Evolutionary conservation across 106 monocot genomes (phyloP), one percentile per base, ranked within the genome.

Genomic region (Allium sativum): DNA sequence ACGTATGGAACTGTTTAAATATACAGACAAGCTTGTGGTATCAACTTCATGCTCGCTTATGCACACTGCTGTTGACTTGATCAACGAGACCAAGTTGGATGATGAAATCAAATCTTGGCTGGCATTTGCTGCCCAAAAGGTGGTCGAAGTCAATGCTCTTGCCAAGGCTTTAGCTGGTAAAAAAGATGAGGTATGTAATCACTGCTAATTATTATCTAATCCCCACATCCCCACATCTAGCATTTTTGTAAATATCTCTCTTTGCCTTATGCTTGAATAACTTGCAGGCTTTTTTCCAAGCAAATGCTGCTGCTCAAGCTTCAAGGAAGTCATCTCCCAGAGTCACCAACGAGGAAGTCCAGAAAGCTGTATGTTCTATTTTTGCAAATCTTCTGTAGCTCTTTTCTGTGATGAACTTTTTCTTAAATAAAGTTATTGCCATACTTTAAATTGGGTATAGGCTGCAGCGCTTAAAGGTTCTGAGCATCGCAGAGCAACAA

Each of bases 291-390:
- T 51, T 65, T 17, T 65, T 65, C 64, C 40, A 48, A 44, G 64
- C 64, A 65, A 65, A 65, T 65, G 64, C 64, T 65, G 64, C 51
- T 65, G 48, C 64, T 52, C 64, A 52, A 52, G 64, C 64, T 52
- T 72, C 72, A 31, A 72, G 64, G 57, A 72, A 72, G 48, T 64
- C 72, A 48, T 72, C 72, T 18, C 70, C 70, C 53, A 61, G 70
- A 12, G 70, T 70, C 13, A 70, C 61, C 44, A 70, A 70, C 42
- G 64, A 64, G 56, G 64, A 72, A 48, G 72, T 72, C 48, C 72
- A 72, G 64, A 72, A 72, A 58, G 64, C 48, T 51, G 64, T 65
- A 52, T 40, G 64, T 65, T 45, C 2, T 31, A 31, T 31, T 31
- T 31, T 31, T 31, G 5, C 31, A 31, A 31, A 31, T 31, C 31